Evolutionary conservation across 495 filamentous ascomycete genomes (phyloP), one percentile per base, ranked within the genome.

Genomic region (Trichocladium uniseriatum): DNA sequence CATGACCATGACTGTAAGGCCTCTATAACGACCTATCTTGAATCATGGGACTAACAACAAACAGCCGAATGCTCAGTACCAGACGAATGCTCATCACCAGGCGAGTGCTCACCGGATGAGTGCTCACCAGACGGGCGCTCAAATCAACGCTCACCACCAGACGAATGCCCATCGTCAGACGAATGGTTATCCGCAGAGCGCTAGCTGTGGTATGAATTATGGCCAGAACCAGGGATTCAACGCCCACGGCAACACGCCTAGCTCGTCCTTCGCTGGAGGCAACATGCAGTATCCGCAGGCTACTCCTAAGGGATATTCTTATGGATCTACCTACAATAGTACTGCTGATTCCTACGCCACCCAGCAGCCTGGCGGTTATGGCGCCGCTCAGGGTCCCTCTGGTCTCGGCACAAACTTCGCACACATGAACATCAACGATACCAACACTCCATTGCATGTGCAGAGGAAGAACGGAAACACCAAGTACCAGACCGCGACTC

Each of bases 401-500:
- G 24, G 24, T 27, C 31, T 31, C 38, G 21, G 47, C 14, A 15
- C 47, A 6, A 42, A 35, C 28, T 42, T 41, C 9, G 28, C 37
- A 0, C 40, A 6, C 6, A 7, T 20, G 19, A 42, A 29, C 11
- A 7, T 10, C 13, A 0, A 42, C 32, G 38, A 55, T n/a, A n/a
- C n/a, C n/a, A n/a, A n/a, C n/a, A n/a, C 44, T 8, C 51, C 51
- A 43, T 38, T 43, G 38, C 38, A 59, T 43, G 46, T 45, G 47
- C 48, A 48, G 16, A 54, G 56, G 37, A 39, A 32, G 36, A 21
- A 43, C 15, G 34, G 18, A 43, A 29, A 39, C 35, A 46, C n/a
- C n/a, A n/a, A n/a, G n/a, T n/a, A 43, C 28, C 15, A 18, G 10
- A 34, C 36, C 16, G 24, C 24, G 0, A 48, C 38, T 35, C 51